These are phyloP conservation scores for Nakaseomyces sp. DNA, from an alignment of 1,139 yeast genomes.

Conservation along the genomic window DNA sequence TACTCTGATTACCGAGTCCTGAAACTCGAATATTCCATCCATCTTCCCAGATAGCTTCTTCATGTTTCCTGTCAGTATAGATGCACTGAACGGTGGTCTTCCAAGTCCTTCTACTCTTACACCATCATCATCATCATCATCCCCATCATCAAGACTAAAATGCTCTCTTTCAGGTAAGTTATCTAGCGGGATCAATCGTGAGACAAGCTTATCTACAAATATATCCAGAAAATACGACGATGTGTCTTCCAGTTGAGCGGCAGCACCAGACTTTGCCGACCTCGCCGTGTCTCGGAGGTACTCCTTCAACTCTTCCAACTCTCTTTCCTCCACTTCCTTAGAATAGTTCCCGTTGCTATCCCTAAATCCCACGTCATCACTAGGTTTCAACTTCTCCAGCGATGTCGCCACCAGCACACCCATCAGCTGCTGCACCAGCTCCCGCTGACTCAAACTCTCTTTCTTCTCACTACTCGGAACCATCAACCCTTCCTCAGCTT, in stretches of 20 bases:
- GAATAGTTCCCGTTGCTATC: constrained; percentile 2
- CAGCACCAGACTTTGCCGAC: background rate
- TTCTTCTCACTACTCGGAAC: constrained; percentile 9
- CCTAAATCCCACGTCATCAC: constrained; percentile 12
- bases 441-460: constrained; percentile 25
- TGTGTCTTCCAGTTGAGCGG: constrained; percentile 11
- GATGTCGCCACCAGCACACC: constrained; percentile 50
- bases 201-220: constrained; percentile 45
- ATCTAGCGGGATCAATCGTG: constrained; percentile 38
- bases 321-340: constrained; percentile 12
- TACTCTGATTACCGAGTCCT: constrained; percentile 47
- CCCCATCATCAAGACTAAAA: constrained; percentile 33
- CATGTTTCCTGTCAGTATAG: constrained; percentile 43
- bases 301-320: constrained; percentile 9
- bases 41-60: constrained; percentile 45
- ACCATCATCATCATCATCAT: constrained; percentile 34
- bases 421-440: constrained; percentile 50
- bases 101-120: constrained; percentile 36
- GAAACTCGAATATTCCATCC: constrained; percentile 45
- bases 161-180: constrained; percentile 41
- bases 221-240: constrained; percentile 41
- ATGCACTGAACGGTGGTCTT: constrained; percentile 42
- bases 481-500: constrained; percentile 13
- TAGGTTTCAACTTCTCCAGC: constrained; percentile 35
- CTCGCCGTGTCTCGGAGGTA: constrained; percentile 2